These are phyloP conservation scores for Hyparrhenia diplandra DNA, from an alignment of 176 grass and related monocot genomes.

Conservation along the genomic window DNA sequence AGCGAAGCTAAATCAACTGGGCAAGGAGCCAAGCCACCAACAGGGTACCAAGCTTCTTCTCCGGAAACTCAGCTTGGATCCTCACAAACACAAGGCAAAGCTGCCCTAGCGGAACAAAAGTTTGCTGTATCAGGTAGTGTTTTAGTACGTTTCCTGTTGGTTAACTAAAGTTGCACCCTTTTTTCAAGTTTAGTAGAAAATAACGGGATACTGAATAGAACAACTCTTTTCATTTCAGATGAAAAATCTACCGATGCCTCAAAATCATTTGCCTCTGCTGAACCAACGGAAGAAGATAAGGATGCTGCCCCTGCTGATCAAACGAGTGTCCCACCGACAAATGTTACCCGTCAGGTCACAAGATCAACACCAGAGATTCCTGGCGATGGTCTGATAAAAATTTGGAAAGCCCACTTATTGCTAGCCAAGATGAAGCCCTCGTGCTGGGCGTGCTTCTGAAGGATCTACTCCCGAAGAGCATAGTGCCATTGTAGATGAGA, in stretches of 20 bases:
- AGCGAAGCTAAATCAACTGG: background rate
- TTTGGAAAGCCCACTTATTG: no score
- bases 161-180: background rate
- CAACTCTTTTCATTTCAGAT: background rate
- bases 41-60: background rate
- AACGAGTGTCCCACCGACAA: background rate
- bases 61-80: background rate
- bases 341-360: background rate
- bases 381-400: no score
- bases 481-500: no score
- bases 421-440: no score
- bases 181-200: background rate
- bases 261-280: background rate
- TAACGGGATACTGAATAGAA: background rate
- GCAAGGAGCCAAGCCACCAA: background rate
- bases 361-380: background rate
- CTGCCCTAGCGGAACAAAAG: background rate
- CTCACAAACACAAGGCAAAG: background rate
- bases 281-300: constrained; percentile 10
- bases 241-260: background rate
- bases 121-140: constrained; percentile 11
- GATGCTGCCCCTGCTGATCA: background rate
- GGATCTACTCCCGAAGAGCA: no score
- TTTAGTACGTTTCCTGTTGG: background rate
- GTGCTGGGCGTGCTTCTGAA: no score